Conservation (phyloP, 225 moss, liverwort and hornwort genomes). For the Climacium dendroides region DNA sequence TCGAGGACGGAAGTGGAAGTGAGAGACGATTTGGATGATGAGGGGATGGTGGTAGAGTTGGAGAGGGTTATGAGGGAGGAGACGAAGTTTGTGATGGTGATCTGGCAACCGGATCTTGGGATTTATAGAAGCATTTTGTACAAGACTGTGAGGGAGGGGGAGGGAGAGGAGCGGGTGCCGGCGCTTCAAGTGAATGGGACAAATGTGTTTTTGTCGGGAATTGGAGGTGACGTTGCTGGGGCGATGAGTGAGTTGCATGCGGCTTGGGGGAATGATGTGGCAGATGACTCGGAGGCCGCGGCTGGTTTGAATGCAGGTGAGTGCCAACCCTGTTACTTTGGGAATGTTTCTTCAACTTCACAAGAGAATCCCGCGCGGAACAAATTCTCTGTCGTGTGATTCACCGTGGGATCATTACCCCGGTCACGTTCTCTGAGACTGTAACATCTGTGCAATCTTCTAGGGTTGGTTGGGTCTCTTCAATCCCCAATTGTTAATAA, state of each 20-base stretch:
- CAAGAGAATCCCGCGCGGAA: not conserved
- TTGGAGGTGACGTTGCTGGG: not conserved
- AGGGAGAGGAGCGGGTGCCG: not conserved
- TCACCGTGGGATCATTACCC: not conserved
- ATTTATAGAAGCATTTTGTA: not conserved
- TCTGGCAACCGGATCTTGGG: constrained; percentile 43
- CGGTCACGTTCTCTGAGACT: not conserved
- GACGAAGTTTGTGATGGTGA: not conserved
- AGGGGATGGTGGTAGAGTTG: constrained; percentile 14
- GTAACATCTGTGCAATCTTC: not conserved
- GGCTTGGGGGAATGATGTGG: constrained; percentile 9
- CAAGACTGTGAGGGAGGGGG: too few relatives aligned
- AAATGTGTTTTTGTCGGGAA: not conserved
- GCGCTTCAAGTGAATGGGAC: constrained; percentile 2
- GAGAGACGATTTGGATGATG: constrained; percentile 14
- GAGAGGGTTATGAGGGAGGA: not conserved
- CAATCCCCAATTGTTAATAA: not conserved
- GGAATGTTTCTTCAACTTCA: not conserved
- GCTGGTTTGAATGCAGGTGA: not conserved
- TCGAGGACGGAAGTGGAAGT: constrained; percentile 25
- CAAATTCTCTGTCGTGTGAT: not conserved
- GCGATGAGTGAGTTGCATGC: not conserved
- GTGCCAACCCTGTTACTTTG: not conserved
- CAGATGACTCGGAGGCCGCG: constrained; percentile 9
- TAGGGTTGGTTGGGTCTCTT: not conserved